Base-by-base conservation (phyloP, 1,139 yeast genomes). In the Saccharomycopsis hybrid region DNA sequence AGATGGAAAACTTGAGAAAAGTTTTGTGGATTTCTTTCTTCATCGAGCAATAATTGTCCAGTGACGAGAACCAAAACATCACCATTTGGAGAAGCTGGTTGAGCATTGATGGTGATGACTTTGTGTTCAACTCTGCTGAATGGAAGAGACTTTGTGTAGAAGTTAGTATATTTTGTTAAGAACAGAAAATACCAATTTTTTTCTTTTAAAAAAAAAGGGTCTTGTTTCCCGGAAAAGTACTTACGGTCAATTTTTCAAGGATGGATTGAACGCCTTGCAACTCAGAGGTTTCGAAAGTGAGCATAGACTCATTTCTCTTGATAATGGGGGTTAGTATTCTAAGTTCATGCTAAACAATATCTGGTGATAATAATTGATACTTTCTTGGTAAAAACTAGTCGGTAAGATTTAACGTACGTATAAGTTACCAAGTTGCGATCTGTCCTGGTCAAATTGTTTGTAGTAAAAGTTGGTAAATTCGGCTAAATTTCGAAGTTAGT, bases 51-150 rank as follows among this genome's bases (percentile, higher is more conserved):
- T 60, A 92, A 78, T 68, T 88, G 96, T 57, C 99, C 99, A 50
- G 99, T 92, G 60, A 92, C 97, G 95, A 92, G 85, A 52, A 90
- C 97, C 62, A 92, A 76, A 54, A 92, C 95, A 65, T 90, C 97
- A 56, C 97, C 97, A 60, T 74, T 78, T 54, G 95, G 87, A 55
- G 96, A 85, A 41, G 94, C 96, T 46, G 98, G 98, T 73, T 92
- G 99, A 47, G 97, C 98, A 65, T 92, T 98, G 63, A 92, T 77
- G 46, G 98, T 90, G 52, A 95, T 82, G 64, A 92, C 84, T 71
- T 94, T 78, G 74, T 92, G 99, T 47, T 79, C 83, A 55, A 94
- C 97, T 71, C 88, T 88, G 66, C 78, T 84, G 76, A 92, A 92
- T 49, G 97, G 97, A 62, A 92, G 77, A 33, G 88, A 77, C 43